Percentiles rank a stretch among this genome's conserved stretches.
phyloP scores from a whole-genome alignment of 306 rosid species.

The Hippophae tibetana region DNA sequence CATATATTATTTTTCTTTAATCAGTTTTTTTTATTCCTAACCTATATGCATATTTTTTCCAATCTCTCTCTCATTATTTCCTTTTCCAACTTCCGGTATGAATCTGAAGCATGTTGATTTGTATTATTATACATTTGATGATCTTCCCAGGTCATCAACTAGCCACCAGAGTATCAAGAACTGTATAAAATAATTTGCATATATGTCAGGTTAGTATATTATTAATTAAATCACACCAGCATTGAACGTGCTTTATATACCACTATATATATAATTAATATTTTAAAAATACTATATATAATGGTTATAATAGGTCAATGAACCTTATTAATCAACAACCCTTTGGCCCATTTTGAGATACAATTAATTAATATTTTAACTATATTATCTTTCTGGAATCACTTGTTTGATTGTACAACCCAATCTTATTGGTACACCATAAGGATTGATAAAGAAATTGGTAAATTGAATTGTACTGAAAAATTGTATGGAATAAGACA shows the following conservation, averaged over 20 bases:
- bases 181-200: too few relatives aligned
- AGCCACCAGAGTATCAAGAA: conserved; percentile 15
- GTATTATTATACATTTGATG: too few relatives aligned
- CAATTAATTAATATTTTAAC: neutral
- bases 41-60: too few relatives aligned
- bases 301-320: conserved; percentile 12
- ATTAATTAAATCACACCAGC: conserved; percentile 1
- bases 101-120: conserved; percentile 8
- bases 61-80: too few relatives aligned
- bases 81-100: neutral
- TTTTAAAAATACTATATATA: neutral
- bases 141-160: conserved; percentile 2
- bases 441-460: too few relatives aligned
- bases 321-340: conserved; percentile 3
- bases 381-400: conserved; percentile 21
- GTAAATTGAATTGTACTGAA: too few relatives aligned
- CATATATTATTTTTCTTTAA: too few relatives aligned
- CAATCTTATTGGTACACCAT: neutral
- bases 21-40: too few relatives aligned
- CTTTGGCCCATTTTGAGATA: neutral
- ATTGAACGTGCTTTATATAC: conserved; percentile 1
- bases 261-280: neutral
- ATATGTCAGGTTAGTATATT: conserved; percentile 29
- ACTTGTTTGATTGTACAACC: conserved; percentile 19
- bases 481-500: too few relatives aligned